These are phyloP conservation scores for Pseudogymnoascus sp. DNA, from an alignment of 2,329 filamentous ascomycete species.

Conservation along the genomic window DNA sequence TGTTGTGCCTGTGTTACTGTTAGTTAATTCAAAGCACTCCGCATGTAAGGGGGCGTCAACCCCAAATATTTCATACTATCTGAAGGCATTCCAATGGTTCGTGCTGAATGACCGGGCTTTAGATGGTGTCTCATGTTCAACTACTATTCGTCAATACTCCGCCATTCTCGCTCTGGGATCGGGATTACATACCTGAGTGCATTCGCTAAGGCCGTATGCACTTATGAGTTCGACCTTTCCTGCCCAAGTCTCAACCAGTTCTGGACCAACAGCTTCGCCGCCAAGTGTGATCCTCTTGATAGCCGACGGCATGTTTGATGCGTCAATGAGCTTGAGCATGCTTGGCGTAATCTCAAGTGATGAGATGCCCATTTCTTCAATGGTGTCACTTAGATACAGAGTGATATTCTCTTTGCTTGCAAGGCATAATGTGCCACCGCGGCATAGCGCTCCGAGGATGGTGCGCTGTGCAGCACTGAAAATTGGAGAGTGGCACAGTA, in stretches of 20 bases:
- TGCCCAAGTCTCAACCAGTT: conserved; percentile 35
- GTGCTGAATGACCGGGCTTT: neutral
- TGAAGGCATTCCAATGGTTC: conserved; percentile 9
- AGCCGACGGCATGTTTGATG: conserved; percentile 68
- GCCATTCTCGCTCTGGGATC: conserved; percentile 37
- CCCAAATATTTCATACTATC: conserved; percentile 67
- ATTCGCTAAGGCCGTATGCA: conserved; percentile 77
- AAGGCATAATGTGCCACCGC: conserved; percentile 44
- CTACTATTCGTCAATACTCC: conserved; percentile 1
- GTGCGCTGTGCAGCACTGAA: conserved; percentile 8
- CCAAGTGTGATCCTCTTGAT: conserved; percentile 65
- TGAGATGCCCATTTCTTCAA: conserved; percentile 51
- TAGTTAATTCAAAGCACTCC: conserved; percentile 69
- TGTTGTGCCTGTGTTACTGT: conserved; percentile 63
- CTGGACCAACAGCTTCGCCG: conserved; percentile 73
- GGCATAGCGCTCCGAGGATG: conserved; percentile 5
- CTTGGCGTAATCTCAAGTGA: conserved; percentile 21
- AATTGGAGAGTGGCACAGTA: conserved; percentile 28
- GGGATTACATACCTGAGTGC: conserved; percentile 55
- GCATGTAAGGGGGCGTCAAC: conserved; percentile 83
- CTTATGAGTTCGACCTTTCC: conserved; percentile 31
- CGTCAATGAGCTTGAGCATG: conserved; percentile 77
- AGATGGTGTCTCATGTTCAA: neutral
- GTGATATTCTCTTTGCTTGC: conserved; percentile 62
- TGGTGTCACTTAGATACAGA: conserved; percentile 59